Evolutionary conservation across 345 rosid genomes (phyloP), one percentile per base, ranked within the genome.

Genomic region (Melastoma malabathricum): DNA sequence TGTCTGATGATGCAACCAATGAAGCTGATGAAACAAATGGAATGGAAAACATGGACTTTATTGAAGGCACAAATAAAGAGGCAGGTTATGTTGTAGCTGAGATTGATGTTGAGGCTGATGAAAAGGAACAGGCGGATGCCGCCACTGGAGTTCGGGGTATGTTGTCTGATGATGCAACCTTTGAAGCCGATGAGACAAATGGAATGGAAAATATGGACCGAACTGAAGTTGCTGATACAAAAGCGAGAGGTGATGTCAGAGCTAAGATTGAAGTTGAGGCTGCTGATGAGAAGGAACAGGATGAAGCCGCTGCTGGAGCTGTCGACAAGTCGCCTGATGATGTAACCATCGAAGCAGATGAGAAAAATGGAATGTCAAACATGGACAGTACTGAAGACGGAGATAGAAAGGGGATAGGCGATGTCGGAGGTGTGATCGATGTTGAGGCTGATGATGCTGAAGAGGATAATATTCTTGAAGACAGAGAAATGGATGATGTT

Each of bases 201-300:
- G 41, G 41, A 34, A 34, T 34, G 41, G 10, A 9, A 34, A 34
- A 34, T 12, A 12, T 34, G 41, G 41, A 34, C 12, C 2, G 41
- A 6, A 34, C 41, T 25, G 29, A 29, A 23, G 43, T 13, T 1
- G 29, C n/a, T n/a, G 60, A 46, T 14, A 56, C 53, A 57, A 59
- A 49, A 48, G 55, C 38, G 58, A 57, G n/a, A 39, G 43, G 20
- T 17, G 60, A 43, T 59, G 50, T 18, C 38, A 57, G 43, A 38
- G 65, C 41, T 43, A 59, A 49, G 12, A 56, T 56, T 14, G 47
- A 64, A 68, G 66, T 50, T 46, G 54, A 46, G 52, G 62, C 51
- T 10, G 41, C 20, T 25, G 65, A 46, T 15, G 52, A 15, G 17
- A 39, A 14, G 22, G 53, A 8, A 29, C 57, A 54, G 1, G 41